phyloP scores from a whole-genome alignment of 805 yeast genomes.

The Kockiozyma suomiensis region DNA sequence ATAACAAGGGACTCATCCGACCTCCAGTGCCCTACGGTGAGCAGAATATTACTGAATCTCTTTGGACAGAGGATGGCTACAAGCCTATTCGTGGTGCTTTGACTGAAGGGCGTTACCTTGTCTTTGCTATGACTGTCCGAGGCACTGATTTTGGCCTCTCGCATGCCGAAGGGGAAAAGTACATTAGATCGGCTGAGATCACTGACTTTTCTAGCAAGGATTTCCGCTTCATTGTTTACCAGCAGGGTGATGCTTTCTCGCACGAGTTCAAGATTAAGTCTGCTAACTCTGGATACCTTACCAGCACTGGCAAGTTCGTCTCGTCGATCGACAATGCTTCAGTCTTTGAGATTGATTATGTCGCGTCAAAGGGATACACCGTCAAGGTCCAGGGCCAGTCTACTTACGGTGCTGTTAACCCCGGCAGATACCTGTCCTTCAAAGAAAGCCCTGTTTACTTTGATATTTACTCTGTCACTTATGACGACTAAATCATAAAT shows the following conservation, averaged over 20 bases:
- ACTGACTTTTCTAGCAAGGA: background rate
- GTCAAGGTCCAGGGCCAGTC: slow-evolving; percentile 10
- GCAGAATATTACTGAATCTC: slow-evolving; percentile 28
- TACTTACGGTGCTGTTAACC: background rate
- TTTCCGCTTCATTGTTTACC: slow-evolving; percentile 21
- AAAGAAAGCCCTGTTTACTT: background rate
- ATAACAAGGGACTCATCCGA: slow-evolving; percentile 6
- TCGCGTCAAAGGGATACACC: slow-evolving; percentile 20
- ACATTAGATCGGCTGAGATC: background rate
- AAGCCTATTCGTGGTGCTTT: slow-evolving; percentile 36
- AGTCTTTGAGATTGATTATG: slow-evolving; percentile 14
- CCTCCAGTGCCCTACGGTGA: slow-evolving; percentile 37
- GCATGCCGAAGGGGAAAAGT: background rate
- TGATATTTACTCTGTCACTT: slow-evolving; percentile 17
- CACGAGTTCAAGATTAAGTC: slow-evolving; percentile 22
- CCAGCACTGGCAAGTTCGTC: slow-evolving; percentile 1
- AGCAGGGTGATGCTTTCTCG: slow-evolving; percentile 30
- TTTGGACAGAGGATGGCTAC: slow-evolving; percentile 35
- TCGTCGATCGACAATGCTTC: slow-evolving; percentile 1
- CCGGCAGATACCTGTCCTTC: background rate
- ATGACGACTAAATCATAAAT: background rate
- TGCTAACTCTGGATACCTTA: slow-evolving; percentile 6
- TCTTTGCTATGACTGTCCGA: slow-evolving; percentile 12
- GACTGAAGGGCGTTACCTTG: slow-evolving; percentile 38
- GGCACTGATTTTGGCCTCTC: background rate